phyloP scores from a whole-genome alignment of 805 yeast genomes.

The Candida maltosa region DNA sequence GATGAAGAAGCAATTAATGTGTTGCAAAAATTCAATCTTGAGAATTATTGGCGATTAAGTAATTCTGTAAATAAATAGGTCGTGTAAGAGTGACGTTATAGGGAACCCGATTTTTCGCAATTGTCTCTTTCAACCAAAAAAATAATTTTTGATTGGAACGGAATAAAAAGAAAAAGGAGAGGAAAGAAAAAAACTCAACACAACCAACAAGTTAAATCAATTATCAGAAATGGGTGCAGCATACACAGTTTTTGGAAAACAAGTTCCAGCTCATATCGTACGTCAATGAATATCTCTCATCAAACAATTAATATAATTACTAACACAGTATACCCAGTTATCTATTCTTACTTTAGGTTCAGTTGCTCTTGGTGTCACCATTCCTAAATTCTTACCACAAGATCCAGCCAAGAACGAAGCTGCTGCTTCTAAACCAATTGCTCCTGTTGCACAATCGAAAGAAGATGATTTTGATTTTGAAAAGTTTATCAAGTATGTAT shows the following conservation, averaged over 20 bases:
- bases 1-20: slow-evolving; percentile 50
- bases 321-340: too few species aligned
- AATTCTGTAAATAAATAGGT: too few species aligned
- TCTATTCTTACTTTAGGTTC: slow-evolving; percentile 39
- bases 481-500: slow-evolving; percentile 40
- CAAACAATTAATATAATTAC: too few species aligned
- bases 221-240: slow-evolving; percentile 44
- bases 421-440: slow-evolving; percentile 30
- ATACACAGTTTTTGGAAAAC: slow-evolving; percentile 41
- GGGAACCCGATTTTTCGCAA: too few species aligned
- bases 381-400: slow-evolving; percentile 27
- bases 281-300: slow-evolving; percentile 12
- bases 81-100: too few species aligned
- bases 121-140: too few species aligned
- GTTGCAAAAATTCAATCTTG: slow-evolving; percentile 50
- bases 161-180: too few species aligned
- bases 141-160: too few species aligned
- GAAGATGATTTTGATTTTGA: slow-evolving; percentile 44
- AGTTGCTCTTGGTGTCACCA: slow-evolving; percentile 33
- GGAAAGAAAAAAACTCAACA: too few species aligned
- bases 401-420: slow-evolving; percentile 7
- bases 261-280: slow-evolving; percentile 45
- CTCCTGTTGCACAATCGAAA: slow-evolving; percentile 19
- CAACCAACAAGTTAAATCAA: too few species aligned
- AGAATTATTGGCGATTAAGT: slow-evolving; percentile 55